These are phyloP conservation scores for Lactarius sp. DNA, from an alignment of 768 basidiomycete genomes.

Conservation along the genomic window DNA sequence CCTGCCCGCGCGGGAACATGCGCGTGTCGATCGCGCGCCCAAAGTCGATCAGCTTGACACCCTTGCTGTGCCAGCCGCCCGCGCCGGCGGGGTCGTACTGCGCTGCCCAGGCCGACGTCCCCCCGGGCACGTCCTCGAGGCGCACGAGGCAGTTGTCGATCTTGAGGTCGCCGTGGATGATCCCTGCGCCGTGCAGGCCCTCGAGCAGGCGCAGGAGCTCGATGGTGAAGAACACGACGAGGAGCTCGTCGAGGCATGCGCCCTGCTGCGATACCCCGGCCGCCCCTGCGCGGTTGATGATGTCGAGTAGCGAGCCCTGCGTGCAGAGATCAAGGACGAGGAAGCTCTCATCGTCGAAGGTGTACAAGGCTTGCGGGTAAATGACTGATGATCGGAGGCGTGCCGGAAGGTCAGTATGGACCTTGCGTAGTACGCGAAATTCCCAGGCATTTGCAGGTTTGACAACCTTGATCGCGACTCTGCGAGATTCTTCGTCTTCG, in stretches of 20 bases:
- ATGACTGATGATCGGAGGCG: slow-evolving; percentile 65
- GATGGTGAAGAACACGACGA: slow-evolving; percentile 92
- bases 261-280: slow-evolving; percentile 77
- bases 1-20: slow-evolving; percentile 74
- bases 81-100: slow-evolving; percentile 75
- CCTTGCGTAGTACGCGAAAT: slow-evolving; percentile 73
- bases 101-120: slow-evolving; percentile 61
- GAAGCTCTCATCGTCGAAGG: slow-evolving; percentile 84
- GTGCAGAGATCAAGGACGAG: slow-evolving; percentile 83
- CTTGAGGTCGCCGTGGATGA: slow-evolving; percentile 98
- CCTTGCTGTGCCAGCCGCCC: slow-evolving; percentile 83
- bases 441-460: slow-evolving; percentile 90
- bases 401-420: slow-evolving; percentile 64
- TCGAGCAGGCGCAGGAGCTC: slow-evolving; percentile 84
- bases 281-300: slow-evolving; percentile 77
- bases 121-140: slow-evolving; percentile 75
- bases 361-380: slow-evolving; percentile 72
- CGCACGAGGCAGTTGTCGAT: slow-evolving; percentile 98
- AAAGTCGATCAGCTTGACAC: slow-evolving; percentile 93
- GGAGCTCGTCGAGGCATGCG: slow-evolving; percentile 83
- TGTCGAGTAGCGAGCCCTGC: slow-evolving; percentile 88
- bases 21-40: slow-evolving; percentile 89
- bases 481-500: slow-evolving; percentile 49
- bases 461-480: slow-evolving; percentile 89
- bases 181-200: slow-evolving; percentile 71